Percentiles rank a stretch among this genome's conserved stretches.
These are phyloP conservation scores for Solanum verrucosum DNA, from an alignment of 257 asterid genomes.

Conservation along the genomic window DNA sequence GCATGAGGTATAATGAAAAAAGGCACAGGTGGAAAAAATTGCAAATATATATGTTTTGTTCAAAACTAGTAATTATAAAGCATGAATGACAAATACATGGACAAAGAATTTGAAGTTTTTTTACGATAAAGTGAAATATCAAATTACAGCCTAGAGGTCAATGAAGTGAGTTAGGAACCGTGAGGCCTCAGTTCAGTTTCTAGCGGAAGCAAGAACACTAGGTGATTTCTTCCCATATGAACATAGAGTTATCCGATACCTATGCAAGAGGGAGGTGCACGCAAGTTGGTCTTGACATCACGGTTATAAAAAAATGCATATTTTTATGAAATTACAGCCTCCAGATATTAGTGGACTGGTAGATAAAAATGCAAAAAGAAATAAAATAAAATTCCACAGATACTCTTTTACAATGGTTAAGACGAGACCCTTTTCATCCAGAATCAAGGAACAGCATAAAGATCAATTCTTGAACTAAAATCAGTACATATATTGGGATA, in stretches of 20 bases:
- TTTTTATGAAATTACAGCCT: neutral
- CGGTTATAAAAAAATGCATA: neutral
- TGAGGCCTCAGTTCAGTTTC: neutral
- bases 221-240: neutral
- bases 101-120: neutral
- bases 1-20: neutral
- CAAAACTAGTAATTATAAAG: neutral
- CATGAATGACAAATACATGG: neutral
- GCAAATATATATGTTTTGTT: neutral
- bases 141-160: neutral
- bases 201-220: neutral
- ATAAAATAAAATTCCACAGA: neutral
- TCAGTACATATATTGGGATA: neutral
- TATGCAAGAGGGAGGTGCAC: neutral
- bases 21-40: neutral
- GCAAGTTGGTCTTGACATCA: neutral
- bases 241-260: neutral
- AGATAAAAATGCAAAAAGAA: neutral
- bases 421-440: neutral
- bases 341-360: neutral
- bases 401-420: neutral
- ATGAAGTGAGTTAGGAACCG: neutral
- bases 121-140: no score
- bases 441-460: neutral
- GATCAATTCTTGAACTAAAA: neutral